Evolutionary conservation across 345 rosid genomes (phyloP).

Genomic region (Eucalyptus coolabah): DNA sequence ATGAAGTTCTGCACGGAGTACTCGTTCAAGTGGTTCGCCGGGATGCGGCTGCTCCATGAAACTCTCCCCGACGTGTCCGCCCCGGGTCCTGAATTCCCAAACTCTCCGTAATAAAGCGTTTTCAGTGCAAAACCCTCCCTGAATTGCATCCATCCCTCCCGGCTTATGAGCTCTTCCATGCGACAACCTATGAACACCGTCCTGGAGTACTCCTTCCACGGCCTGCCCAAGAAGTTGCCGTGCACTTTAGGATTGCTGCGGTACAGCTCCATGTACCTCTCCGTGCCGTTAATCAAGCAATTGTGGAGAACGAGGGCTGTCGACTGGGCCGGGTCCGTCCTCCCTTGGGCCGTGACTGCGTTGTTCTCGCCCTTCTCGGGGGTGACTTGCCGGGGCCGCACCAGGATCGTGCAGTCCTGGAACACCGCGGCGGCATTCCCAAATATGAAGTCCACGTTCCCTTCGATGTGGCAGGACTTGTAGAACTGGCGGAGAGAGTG

Average conservation of each 20-base stretch:
- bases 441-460: conserved; percentile 91
- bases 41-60: conserved; percentile 67
- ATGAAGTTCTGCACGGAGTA: conserved; percentile 71
- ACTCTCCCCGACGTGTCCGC: conserved; percentile 40
- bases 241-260: conserved; percentile 51
- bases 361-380: conserved; percentile 79
- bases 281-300: conserved; percentile 70
- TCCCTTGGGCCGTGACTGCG: conserved; percentile 81
- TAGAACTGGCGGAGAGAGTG: conserved; percentile 86
- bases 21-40: conserved; percentile 27
- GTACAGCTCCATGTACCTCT: conserved; percentile 57
- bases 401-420: conserved; percentile 48
- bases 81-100: conserved; percentile 54
- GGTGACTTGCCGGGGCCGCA: conserved; percentile 50
- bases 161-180: conserved; percentile 41
- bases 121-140: conserved; percentile 52
- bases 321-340: conserved; percentile 71
- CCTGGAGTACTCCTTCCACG: conserved; percentile 94
- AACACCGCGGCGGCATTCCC: conserved; percentile 81
- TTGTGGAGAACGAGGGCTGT: conserved; percentile 66
- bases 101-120: conserved; percentile 86
- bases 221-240: conserved; percentile 66
- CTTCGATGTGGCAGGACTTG: conserved; percentile 67
- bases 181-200: conserved; percentile 51
- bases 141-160: conserved; percentile 84